Percentiles rank a stretch among this genome's conserved stretches.
phyloP scores from a whole-genome alignment of 768 basidiomycete species.

The Collybia nuda region DNA sequence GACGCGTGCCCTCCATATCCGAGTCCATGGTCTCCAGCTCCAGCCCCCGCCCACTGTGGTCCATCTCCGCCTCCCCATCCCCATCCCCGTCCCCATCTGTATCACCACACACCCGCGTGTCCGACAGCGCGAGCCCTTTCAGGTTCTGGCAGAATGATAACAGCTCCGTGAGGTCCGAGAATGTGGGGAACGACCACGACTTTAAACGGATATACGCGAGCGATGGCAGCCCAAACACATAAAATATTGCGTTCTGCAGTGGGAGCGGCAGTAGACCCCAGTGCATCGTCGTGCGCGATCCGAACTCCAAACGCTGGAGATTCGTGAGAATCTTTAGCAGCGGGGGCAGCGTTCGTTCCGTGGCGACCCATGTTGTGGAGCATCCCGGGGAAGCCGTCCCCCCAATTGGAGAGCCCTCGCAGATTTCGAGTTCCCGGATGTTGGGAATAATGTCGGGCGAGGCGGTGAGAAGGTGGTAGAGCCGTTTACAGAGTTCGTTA shows the following conservation, averaged over 20 bases:
- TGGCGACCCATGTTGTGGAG: constrained; percentile 38
- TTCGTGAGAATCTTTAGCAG: constrained; percentile 36
- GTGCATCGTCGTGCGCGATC: constrained; percentile 30
- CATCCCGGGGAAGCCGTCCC: constrained; percentile 24
- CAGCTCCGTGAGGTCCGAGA: constrained; percentile 29
- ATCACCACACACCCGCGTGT: constrained; percentile 30
- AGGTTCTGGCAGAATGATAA: constrained; percentile 33
- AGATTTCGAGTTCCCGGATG: constrained; percentile 38
- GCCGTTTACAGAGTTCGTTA: constrained; percentile 31
- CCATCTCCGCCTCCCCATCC: background rate
- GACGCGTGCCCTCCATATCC: background rate
- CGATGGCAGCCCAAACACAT: constrained; percentile 31
- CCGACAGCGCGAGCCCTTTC: constrained; percentile 33
- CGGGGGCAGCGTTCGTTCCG: constrained; percentile 32
- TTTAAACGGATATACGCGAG: constrained; percentile 39
- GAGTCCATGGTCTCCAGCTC: background rate
- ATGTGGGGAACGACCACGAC: constrained; percentile 38
- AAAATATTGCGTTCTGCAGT: constrained; percentile 32
- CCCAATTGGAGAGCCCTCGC: constrained; percentile 34
- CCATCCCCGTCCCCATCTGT: constrained; percentile 4
- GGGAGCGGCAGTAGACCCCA: constrained; percentile 35
- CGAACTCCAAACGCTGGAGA: constrained; percentile 35
- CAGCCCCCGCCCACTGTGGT: background rate
- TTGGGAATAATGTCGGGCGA: constrained; percentile 30
- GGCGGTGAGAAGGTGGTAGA: constrained; percentile 29